These are phyloP conservation scores for Asterophora lycoperdoides DNA, from an alignment of 768 basidiomycete species.

Conservation along the genomic window DNA sequence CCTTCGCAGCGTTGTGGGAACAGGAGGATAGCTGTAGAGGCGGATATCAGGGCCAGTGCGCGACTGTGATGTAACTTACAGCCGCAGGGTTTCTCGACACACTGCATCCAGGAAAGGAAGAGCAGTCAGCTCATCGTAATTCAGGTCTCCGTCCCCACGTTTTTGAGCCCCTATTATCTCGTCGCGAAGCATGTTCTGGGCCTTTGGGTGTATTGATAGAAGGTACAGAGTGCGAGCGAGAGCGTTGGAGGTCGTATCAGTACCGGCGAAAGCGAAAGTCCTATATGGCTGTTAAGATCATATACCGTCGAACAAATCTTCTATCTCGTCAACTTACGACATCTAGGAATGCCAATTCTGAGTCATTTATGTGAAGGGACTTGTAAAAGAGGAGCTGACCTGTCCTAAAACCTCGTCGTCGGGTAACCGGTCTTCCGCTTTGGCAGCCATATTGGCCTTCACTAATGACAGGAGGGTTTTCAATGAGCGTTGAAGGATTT, in stretches of 20 bases:
- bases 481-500: not conserved
- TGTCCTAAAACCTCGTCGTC: slow-evolving; percentile 28
- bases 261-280: slow-evolving; percentile 23
- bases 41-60: not conserved
- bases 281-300: not conserved
- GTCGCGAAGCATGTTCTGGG: slow-evolving; percentile 28
- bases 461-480: not conserved
- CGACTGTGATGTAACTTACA: slow-evolving; percentile 22
- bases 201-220: slow-evolving; percentile 18
- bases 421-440: slow-evolving; percentile 14
- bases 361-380: not conserved
- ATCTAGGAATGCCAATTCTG: slow-evolving; percentile 3
- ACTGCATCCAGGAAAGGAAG: slow-evolving; percentile 36
- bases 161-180: slow-evolving; percentile 28
- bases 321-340: slow-evolving; percentile 9
- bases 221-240: slow-evolving; percentile 25
- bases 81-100: slow-evolving; percentile 35
- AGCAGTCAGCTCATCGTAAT: slow-evolving; percentile 33
- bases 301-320: not conserved
- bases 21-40: slow-evolving; percentile 19
- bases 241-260: slow-evolving; percentile 31
- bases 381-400: slow-evolving; percentile 4
- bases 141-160: slow-evolving; percentile 21
- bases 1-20: slow-evolving; percentile 17
- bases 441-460: slow-evolving; percentile 13